Evolutionary conservation across 169 alveolate species (phyloP), one percentile per base, ranked within the genome.

Genomic region (Cryptosporidium ubiquitum): DNA sequence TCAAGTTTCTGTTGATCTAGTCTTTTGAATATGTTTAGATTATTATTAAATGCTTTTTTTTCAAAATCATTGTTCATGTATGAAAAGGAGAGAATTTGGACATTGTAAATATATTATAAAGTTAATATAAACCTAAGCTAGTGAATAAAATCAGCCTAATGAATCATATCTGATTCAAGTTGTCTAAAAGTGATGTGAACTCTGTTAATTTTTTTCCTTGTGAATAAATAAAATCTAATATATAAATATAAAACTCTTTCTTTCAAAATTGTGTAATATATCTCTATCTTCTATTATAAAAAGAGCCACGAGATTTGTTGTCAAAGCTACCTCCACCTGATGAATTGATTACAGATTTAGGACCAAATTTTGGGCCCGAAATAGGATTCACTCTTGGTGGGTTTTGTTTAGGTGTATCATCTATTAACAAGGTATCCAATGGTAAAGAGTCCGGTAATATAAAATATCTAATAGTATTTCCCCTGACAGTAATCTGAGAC

Each of bases 381-480:
- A 73, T 73, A 5, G 85, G 70, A n/a, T 92, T 92, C 31, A 91
- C 94, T 84, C 92, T 94, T 51, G 96, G 93, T 29, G 95, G 92
- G 79, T 95, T 94, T 47, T 95, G 95, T 85, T 95, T 95, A 12
- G 99, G 98, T 9, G 98, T 93, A 85, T 98, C 99, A 92, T 98
- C 99, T 18, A 97, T 98, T 42, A 97, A 94, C 52, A 97, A 93
- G 29, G 99, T 97, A 84, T 98, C 99, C 44, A 97, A 91, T 6
- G 98, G 98, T 10, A 98, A 91, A 68, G 97, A 95, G 75, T 98
- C 99, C 20, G 99, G 98, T 14, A 98, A 93, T 47, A 97, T 92
- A 95, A 96, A 97, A 92, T 97, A 97, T 68, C 99, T 91, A 55
- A 98, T 98, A 92, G 96, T 98, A 92, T 96, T 97, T 35, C 98